phyloP scores from a whole-genome alignment of 257 asterid species.

The Thymus mandschuricus region DNA sequence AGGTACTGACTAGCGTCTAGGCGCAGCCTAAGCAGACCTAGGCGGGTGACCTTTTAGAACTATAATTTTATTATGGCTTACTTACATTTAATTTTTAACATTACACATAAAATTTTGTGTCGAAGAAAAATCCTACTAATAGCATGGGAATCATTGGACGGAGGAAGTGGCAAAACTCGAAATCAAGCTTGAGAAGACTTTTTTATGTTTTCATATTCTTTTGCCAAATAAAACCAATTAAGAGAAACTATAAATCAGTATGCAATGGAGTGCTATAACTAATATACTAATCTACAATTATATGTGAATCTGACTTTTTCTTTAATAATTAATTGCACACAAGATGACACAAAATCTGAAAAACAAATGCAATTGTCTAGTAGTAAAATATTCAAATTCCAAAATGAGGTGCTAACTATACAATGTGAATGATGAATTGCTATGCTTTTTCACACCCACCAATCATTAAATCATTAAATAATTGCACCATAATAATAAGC shows the following conservation, averaged over 20 bases:
- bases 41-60: no score
- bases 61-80: no score
- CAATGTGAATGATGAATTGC: background rate
- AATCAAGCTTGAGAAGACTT: background rate
- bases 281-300: background rate
- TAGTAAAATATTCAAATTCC: background rate
- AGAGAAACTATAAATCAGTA: background rate
- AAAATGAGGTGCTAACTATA: conserved; percentile 8
- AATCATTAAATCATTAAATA: conserved; percentile 8
- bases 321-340: no score
- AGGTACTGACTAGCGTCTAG: no score
- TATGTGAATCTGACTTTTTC: background rate
- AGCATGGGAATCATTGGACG: no score
- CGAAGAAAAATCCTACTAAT: no score
- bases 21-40: no score
- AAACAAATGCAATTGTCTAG: no score
- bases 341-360: background rate
- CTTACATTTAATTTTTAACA: no score
- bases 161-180: background rate
- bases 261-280: conserved; percentile 9
- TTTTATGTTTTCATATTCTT: conserved; percentile 3
- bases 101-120: no score
- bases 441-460: background rate
- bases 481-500: background rate
- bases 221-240: background rate